Evolutionary conservation across 2,329 filamentous ascomycete genomes (phyloP), one percentile per base, ranked within the genome.

Genomic region (Elsinoe arachidis): DNA sequence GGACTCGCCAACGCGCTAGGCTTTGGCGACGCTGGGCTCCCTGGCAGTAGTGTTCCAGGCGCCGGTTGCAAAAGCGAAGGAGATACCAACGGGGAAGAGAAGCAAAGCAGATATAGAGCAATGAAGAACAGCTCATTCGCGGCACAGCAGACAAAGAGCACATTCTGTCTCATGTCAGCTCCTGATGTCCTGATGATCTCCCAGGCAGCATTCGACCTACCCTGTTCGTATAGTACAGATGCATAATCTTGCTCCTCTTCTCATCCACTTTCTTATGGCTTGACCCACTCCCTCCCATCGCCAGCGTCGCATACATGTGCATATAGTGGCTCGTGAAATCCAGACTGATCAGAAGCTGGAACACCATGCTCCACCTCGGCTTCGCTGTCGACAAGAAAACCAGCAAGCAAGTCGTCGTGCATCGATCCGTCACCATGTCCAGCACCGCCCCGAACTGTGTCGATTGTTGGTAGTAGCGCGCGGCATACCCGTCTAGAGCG

Each of bases 361-460:
- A 99, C 59, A 97, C 69, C 64, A 97, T 90, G 63, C 89, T 85
- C 86, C 90, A 97, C 58, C 91, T 83, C 3, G 93, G 93, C 75
- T 95, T 99, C 17, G 93, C 93, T 12, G 90, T 95, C 39, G 89
- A 90, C 61, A 99, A 76, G 77, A 97, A 99, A 53, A 97, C 91
- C 51, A 99, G 82, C 65, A 99, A 76, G 73, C 93, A 99, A 2
- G 92, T 85, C 2, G 93, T 99, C 30, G 92, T 97, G 78, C 93
- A 97, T 60, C 93, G 87, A 74, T 99, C 93, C 15, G 93, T 99
- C 61, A 99, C 92, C 93, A 99, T 99, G 76, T 99, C 93, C 62
- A 99, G 80, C 34, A 99, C 92, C 33, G 92, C 93, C 62, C 93
- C 93, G 71, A 99, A 99, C 63, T 88, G 88, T 56, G 93, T 97